Percentiles rank a stretch among this genome's conserved stretches.
Evolutionary conservation across 345 rosid species (phyloP).

Genomic region (Eucalyptus coolabah): DNA sequence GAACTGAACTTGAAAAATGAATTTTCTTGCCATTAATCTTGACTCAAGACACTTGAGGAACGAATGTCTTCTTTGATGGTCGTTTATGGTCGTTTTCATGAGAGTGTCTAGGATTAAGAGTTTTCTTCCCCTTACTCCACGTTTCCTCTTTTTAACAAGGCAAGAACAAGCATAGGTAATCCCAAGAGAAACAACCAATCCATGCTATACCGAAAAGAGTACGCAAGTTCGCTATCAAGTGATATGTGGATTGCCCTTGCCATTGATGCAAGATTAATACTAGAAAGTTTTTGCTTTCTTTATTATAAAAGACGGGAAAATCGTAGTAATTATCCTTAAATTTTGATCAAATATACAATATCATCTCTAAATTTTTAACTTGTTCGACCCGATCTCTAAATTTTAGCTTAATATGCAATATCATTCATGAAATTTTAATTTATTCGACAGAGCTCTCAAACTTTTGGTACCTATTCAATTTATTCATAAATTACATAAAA

Average conservation of each 20-base stretch:
- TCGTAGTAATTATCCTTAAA: no score
- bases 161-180: background rate
- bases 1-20: background rate
- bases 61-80: background rate
- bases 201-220: background rate
- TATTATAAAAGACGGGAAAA: no score
- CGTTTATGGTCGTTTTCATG: no score
- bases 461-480: background rate
- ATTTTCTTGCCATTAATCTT: background rate
- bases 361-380: background rate
- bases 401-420: background rate
- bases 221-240: background rate
- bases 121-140: background rate
- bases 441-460: accelerated
- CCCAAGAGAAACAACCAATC: background rate
- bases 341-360: background rate
- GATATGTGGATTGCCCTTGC: background rate
- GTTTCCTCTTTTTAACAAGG: background rate
- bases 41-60: background rate
- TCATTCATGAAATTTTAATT: background rate
- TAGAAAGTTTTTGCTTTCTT: background rate
- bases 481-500: background rate
- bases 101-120: background rate
- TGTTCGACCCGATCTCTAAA: accelerated
- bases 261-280: background rate